phyloP scores from a whole-genome alignment of 768 basidiomycete genomes.

The Collybiopsis confluens region DNA sequence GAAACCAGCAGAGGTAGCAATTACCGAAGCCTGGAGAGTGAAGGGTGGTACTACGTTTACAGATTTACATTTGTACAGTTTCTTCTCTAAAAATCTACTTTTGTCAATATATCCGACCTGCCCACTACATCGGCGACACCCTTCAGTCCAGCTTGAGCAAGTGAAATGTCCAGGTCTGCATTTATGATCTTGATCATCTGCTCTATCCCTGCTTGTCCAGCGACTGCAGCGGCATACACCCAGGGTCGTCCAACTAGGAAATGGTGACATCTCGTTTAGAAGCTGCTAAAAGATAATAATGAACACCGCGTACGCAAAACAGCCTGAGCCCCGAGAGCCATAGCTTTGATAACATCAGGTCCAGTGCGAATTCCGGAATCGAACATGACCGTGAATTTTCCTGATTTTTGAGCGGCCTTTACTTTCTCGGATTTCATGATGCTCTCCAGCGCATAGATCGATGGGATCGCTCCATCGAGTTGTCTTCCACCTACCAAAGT shows the following conservation, averaged over 20 bases:
- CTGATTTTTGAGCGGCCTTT: constrained; percentile 50
- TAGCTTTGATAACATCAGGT: constrained; percentile 78
- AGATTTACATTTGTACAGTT: too few species aligned
- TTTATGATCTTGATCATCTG: constrained; percentile 66
- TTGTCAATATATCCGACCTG: constrained; percentile 35
- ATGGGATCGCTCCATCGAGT: constrained; percentile 73
- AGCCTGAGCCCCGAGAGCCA: constrained; percentile 82
- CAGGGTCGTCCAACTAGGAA: constrained; percentile 65
- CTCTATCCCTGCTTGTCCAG: constrained; percentile 70
- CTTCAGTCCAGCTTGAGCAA: constrained; percentile 59
- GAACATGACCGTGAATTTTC: constrained; percentile 66
- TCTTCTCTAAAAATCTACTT: constrained; percentile 27
- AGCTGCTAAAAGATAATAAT: not conserved
- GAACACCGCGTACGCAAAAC: constrained; percentile 52
- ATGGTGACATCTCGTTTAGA: not conserved
- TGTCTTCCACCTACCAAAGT: constrained; percentile 56
- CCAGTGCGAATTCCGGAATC: constrained; percentile 83
- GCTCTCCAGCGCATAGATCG: constrained; percentile 64
- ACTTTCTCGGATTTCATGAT: constrained; percentile 64
- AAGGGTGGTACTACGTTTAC: too few species aligned
- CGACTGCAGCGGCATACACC: constrained; percentile 68
- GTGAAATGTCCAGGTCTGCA: constrained; percentile 61
- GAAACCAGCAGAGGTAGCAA: too few species aligned
- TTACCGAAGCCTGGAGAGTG: too few species aligned
- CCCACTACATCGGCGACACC: constrained; percentile 56